phyloP scores from a whole-genome alignment of 2,329 filamentous ascomycete species.

The Pestalotiopsis sp. region DNA sequence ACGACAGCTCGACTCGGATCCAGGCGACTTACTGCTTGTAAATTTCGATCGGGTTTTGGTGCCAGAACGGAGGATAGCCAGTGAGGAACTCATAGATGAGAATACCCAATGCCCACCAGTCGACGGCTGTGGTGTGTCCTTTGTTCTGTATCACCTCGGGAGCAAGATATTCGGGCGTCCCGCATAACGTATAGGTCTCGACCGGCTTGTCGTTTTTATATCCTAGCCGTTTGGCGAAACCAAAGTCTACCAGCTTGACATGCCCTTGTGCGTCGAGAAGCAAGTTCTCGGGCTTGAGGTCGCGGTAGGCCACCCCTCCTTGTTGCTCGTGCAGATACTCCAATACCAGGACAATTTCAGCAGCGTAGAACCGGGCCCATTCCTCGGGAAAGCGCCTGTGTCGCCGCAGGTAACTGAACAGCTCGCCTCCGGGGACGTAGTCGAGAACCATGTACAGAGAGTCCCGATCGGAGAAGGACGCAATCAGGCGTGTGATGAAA shows the following conservation, averaged over 20 bases:
- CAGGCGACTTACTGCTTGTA: constrained; percentile 67
- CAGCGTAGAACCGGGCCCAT: constrained; percentile 80
- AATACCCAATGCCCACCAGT: constrained; percentile 88
- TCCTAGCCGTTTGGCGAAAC: constrained; percentile 80
- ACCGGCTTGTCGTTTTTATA: constrained; percentile 50
- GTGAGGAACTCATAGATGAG: constrained; percentile 84
- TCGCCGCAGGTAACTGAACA: constrained; percentile 81
- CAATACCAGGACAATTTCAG: constrained; percentile 81
- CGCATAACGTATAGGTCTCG: constrained; percentile 83
- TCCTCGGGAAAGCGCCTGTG: constrained; percentile 79
- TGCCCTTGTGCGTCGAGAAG: constrained; percentile 78
- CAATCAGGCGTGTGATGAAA: constrained; percentile 79
- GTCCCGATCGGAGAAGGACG: constrained; percentile 79
- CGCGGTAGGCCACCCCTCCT: constrained; percentile 77
- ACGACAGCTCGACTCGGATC: not conserved
- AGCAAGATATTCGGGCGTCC: constrained; percentile 82
- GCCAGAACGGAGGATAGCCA: constrained; percentile 85
- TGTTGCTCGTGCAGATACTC: constrained; percentile 81
- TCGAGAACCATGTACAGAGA: constrained; percentile 83
- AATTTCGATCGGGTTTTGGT: constrained; percentile 84
- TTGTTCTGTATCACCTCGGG: constrained; percentile 86
- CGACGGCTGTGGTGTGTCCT: constrained; percentile 74
- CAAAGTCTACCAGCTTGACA: constrained; percentile 83
- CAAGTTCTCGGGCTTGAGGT: constrained; percentile 83
- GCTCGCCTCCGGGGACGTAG: constrained; percentile 82